Conservation (phyloP, 495 filamentous ascomycete genomes). For the Penicillium paradoxum region DNA sequence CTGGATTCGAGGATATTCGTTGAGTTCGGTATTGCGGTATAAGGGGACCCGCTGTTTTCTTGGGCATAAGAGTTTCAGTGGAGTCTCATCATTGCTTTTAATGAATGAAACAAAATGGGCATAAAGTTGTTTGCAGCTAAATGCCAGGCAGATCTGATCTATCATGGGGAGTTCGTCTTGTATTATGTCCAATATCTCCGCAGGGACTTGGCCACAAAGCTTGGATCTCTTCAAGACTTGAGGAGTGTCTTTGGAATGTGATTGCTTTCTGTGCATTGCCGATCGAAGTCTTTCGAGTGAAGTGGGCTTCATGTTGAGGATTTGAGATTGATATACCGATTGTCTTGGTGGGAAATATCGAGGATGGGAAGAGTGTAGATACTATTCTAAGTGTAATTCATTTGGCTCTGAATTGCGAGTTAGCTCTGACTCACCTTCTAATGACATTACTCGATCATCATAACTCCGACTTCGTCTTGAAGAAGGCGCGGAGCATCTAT, state of each 20-base stretch:
- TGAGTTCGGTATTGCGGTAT: background rate
- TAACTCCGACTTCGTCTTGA: no score
- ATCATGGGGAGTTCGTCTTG: background rate
- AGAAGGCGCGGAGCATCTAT: no score
- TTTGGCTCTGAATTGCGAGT: no score
- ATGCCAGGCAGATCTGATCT: background rate
- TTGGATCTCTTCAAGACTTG: background rate
- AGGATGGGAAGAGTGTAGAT: no score
- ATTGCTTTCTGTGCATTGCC: background rate
- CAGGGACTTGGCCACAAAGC: background rate
- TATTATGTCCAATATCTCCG: background rate
- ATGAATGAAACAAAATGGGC: background rate
- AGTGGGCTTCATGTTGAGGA: background rate
- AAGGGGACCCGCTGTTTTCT: background rate
- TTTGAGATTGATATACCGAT: no score
- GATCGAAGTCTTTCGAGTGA: background rate
- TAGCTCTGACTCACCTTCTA: no score
- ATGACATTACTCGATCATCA: no score
- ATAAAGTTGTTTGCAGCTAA: background rate
- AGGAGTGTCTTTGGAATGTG: background rate
- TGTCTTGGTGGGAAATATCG: no score
- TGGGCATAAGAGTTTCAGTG: background rate
- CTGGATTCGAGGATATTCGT: background rate
- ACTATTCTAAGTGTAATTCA: no score
- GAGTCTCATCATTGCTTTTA: background rate